These are phyloP conservation scores for Leccinum arenicola DNA, from an alignment of 768 basidiomycete species.

Conservation along the genomic window DNA sequence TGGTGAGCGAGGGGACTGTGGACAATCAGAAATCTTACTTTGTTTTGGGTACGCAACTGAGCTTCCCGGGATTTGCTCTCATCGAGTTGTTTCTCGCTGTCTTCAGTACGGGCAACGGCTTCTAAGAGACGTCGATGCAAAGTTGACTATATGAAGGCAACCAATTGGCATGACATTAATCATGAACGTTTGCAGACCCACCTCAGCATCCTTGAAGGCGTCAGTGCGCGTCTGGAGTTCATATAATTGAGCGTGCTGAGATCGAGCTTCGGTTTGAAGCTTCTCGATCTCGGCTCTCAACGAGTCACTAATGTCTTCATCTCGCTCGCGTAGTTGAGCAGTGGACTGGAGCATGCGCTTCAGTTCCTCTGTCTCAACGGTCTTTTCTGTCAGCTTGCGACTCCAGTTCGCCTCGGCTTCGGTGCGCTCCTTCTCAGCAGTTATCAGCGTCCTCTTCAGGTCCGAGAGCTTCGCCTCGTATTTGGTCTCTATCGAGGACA, in stretches of 20 bases:
- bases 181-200: conserved; percentile 29
- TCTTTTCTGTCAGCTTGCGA: conserved; percentile 74
- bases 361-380: conserved; percentile 72
- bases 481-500: conserved; percentile 71
- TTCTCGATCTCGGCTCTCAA: conserved; percentile 56
- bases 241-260: conserved; percentile 50
- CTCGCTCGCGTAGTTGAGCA: conserved; percentile 57
- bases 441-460: conserved; percentile 57
- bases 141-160: conserved; percentile 36
- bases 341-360: conserved; percentile 55
- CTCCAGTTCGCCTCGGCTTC: conserved; percentile 92
- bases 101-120: conserved; percentile 43
- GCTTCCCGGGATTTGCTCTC: conserved; percentile 69
- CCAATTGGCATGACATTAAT: not conserved
- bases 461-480: conserved; percentile 77
- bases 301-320: conserved; percentile 47
- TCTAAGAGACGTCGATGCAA: conserved; percentile 49
- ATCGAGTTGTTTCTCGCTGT: conserved; percentile 66
- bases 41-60: conserved; percentile 73
- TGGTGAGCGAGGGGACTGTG: conserved; percentile 5
- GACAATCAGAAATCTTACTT: conserved; percentile 46
- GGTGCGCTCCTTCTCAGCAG: conserved; percentile 77
- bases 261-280: conserved; percentile 46
- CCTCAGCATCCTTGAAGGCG: conserved; percentile 60
- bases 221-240: conserved; percentile 52